Evolutionary conservation across 2,329 filamentous ascomycete species (phyloP).

Genomic region (Ilyonectria mors-panacis): DNA sequence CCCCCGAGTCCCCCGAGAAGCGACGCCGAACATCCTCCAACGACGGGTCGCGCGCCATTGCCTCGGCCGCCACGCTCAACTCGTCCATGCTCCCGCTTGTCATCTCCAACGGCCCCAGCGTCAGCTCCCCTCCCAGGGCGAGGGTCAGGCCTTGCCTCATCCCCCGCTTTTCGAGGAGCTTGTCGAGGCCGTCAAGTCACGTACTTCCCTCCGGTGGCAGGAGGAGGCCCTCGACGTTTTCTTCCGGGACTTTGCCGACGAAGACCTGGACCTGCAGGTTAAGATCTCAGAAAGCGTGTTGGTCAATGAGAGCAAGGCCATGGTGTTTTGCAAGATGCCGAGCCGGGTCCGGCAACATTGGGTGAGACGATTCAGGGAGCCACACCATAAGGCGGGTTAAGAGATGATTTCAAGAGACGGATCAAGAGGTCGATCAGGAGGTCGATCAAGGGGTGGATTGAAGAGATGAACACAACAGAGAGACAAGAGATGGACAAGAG

Average conservation of each 20-base stretch:
- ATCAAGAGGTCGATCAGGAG: neutral
- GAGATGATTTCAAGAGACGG: neutral
- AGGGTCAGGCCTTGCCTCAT: conserved; percentile 37
- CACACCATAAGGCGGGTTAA: conserved; percentile 24
- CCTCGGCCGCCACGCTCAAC: conserved; percentile 43
- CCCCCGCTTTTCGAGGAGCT: conserved; percentile 55
- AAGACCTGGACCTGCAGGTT: conserved; percentile 71
- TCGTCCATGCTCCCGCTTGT: conserved; percentile 49
- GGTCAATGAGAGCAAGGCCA: conserved; percentile 72
- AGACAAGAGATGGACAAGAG: conserved; percentile 1
- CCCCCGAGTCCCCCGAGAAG: conserved; percentile 53
- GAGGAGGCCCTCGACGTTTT: conserved; percentile 73
- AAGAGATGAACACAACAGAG: neutral
- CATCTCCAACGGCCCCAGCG: conserved; percentile 37
- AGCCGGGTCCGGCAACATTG: conserved; percentile 67
- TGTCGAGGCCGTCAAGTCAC: conserved; percentile 58
- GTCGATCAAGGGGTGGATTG: neutral
- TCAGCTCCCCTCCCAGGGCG: conserved; percentile 38
- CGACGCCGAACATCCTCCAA: conserved; percentile 52
- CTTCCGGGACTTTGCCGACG: conserved; percentile 70
- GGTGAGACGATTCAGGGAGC: conserved; percentile 67
- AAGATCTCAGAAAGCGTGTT: conserved; percentile 72
- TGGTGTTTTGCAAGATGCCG: conserved; percentile 75
- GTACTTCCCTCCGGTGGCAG: conserved; percentile 64
- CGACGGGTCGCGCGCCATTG: conserved; percentile 45